Conservation (phyloP, 352 stramenopile species). For the Phytophthora macrochlamydospora region DNA sequence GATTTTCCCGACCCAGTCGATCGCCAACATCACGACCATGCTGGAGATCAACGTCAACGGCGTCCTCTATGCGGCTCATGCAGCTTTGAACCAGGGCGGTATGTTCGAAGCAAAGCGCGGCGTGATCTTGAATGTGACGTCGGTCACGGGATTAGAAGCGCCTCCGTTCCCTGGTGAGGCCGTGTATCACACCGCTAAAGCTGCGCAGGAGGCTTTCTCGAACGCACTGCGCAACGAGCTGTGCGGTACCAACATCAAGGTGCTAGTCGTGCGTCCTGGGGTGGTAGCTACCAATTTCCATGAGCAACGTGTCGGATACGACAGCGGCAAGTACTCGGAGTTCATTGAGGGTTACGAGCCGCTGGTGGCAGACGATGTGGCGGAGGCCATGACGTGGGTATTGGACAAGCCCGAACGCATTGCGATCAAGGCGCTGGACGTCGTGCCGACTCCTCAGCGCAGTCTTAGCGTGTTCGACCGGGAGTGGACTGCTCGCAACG, state of each 20-base stretch:
- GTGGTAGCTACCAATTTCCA: constrained; percentile 41
- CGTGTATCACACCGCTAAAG: constrained; percentile 35
- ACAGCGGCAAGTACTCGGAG: constrained; percentile 24
- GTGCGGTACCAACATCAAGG: constrained; percentile 36
- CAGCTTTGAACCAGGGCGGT: constrained; percentile 27
- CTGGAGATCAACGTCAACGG: constrained; percentile 32
- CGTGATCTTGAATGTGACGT: constrained; percentile 35
- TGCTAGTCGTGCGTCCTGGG: constrained; percentile 32
- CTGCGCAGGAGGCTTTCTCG: constrained; percentile 33
- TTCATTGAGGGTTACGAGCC: constrained; percentile 40
- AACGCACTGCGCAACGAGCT: constrained; percentile 29
- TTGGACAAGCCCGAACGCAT: constrained; percentile 31
- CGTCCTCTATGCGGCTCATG: constrained; percentile 28
- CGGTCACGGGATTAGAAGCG: constrained; percentile 29
- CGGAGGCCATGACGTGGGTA: constrained; percentile 34
- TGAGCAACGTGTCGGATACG: constrained; percentile 35
- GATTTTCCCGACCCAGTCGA: constrained; percentile 30
- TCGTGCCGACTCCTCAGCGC: constrained; percentile 32
- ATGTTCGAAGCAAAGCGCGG: constrained; percentile 28
- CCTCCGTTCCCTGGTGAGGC: constrained; percentile 32
- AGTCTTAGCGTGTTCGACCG: constrained; percentile 39
- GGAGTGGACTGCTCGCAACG: constrained; percentile 28
- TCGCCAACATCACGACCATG: constrained; percentile 32
- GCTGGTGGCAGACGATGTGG: constrained; percentile 29
- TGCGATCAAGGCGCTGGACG: constrained; percentile 31